These are phyloP conservation scores for Monosporozyma aerobia DNA, from an alignment of 805 yeast species.

Conservation along the genomic window DNA sequence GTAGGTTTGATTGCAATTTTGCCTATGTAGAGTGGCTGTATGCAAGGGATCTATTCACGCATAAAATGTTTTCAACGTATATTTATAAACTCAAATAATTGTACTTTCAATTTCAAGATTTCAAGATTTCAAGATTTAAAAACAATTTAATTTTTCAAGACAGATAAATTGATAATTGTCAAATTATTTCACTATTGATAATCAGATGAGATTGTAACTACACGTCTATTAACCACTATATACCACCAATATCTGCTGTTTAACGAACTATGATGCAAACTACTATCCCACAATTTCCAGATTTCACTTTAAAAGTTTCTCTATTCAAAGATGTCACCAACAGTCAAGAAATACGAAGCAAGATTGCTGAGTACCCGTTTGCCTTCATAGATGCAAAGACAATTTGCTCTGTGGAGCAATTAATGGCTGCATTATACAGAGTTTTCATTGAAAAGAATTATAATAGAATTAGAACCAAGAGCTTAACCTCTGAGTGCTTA, in stretches of 20 bases:
- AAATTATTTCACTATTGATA: background rate
- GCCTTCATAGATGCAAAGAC: conserved; percentile 57
- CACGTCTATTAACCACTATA: background rate
- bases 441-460: conserved; percentile 44
- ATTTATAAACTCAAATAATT: background rate
- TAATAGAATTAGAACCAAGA: conserved; percentile 48
- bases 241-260: background rate
- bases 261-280: conserved; percentile 6
- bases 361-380: conserved; percentile 44
- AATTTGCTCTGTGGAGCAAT: conserved; percentile 52
- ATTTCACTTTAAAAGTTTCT: conserved; percentile 31
- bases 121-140: background rate
- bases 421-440: conserved; percentile 51
- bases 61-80: background rate
- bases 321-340: conserved; percentile 41
- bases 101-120: background rate
- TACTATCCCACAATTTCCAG: conserved; percentile 41
- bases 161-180: background rate
- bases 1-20: background rate
- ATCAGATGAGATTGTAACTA: background rate
- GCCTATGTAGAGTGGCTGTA: background rate
- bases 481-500: conserved; percentile 63
- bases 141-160: background rate
- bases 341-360: conserved; percentile 33
- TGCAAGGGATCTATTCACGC: background rate